Conservation (phyloP, 2,329 filamentous ascomycete genomes). For the Colletotrichum truncatum region DNA sequence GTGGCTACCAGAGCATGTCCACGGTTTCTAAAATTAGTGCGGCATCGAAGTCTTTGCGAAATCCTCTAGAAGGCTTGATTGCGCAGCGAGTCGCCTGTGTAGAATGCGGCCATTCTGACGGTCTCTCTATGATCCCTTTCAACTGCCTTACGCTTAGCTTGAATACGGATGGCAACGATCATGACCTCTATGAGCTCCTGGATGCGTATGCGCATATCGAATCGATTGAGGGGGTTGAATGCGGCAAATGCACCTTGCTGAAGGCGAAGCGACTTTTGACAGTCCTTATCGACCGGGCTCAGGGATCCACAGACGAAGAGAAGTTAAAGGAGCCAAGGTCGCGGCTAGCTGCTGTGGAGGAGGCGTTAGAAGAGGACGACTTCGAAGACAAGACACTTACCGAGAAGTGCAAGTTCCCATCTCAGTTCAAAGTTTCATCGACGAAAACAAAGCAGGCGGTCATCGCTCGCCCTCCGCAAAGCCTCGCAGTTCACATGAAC, state of each 20-base stretch:
- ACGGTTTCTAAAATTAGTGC: constrained; percentile 43
- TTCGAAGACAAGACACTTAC: constrained; percentile 76
- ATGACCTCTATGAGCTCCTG: constrained; percentile 81
- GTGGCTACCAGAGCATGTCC: constrained; percentile 61
- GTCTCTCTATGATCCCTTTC: constrained; percentile 90
- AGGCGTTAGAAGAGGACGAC: constrained; percentile 80
- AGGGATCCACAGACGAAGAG: constrained; percentile 51
- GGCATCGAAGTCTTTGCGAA: constrained; percentile 57
- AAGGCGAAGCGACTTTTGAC: constrained; percentile 59
- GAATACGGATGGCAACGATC: constrained; percentile 66
- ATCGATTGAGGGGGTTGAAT: constrained; percentile 88
- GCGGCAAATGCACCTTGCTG: constrained; percentile 87
- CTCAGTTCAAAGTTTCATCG: constrained; percentile 75
- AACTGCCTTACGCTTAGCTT: constrained; percentile 91
- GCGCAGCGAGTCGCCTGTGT: constrained; percentile 92
- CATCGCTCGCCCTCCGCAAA: constrained; percentile 82
- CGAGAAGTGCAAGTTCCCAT: constrained; percentile 71
- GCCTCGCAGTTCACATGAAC: constrained; percentile 88
- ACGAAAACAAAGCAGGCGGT: constrained; percentile 93
- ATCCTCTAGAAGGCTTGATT: constrained; percentile 86
- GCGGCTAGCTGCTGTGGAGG: constrained; percentile 72
- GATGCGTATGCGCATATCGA: constrained; percentile 88
- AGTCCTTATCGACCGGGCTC: constrained; percentile 53
- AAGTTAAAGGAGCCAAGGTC: constrained; percentile 59
- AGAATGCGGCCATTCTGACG: constrained; percentile 85